A percentile compares a stretch with the other conserved stretches of the same genome.
phyloP scores from a whole-genome alignment of 345 rosid species.

The Populus euphratica region DNA sequence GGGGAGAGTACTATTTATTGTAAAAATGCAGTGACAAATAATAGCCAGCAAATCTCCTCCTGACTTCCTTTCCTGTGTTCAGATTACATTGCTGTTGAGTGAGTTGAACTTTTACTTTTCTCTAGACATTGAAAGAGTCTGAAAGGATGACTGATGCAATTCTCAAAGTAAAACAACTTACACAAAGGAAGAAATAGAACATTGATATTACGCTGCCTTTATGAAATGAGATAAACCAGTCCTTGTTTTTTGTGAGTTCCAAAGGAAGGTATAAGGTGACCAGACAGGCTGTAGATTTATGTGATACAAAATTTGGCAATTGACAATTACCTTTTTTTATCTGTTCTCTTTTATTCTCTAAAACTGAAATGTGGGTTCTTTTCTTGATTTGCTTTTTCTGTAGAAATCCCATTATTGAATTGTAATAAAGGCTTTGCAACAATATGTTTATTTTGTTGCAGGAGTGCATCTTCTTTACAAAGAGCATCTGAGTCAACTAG shows the following conservation, averaged over 20 bases:
- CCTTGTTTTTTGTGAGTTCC: neutral
- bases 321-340: neutral
- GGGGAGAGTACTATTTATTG: neutral
- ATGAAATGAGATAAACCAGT: neutral
- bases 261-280: neutral
- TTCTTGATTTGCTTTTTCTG: neutral
- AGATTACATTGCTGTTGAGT: neutral
- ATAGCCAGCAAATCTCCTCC: neutral
- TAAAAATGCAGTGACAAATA: neutral
- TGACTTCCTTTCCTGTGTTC: neutral
- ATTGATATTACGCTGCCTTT: neutral
- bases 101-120: neutral
- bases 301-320: neutral
- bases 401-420: slow-evolving; percentile 1
- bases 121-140: neutral
- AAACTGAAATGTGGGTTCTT: neutral
- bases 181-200: neutral
- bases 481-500: slow-evolving; percentile 51
- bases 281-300: neutral
- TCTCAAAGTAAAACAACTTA: neutral
- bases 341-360: neutral
- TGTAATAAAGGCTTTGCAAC: neutral
- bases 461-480: slow-evolving; percentile 71
- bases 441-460: slow-evolving; percentile 21
- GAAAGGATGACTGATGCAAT: neutral